Evolutionary conservation across 2,329 filamentous ascomycete genomes (phyloP).

Genomic region (Trichoderma sp.): DNA sequence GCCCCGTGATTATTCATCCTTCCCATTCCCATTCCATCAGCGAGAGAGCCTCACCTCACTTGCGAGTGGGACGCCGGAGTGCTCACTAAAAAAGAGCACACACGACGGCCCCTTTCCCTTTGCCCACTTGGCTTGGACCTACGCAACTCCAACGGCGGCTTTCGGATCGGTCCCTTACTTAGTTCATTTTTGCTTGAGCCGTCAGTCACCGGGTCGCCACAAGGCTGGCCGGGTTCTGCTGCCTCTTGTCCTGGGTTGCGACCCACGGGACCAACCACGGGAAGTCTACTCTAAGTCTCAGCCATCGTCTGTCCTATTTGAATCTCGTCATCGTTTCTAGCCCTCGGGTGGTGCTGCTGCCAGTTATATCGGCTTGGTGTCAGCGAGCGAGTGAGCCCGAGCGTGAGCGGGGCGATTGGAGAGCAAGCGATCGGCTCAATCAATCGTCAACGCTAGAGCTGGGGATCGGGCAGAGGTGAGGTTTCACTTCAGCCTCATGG

Average conservation of each 20-base stretch:
- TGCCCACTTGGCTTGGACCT: conserved; percentile 1
- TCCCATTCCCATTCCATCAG: neutral
- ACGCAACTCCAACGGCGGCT: neutral
- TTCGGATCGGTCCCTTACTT: neutral
- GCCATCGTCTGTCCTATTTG: neutral
- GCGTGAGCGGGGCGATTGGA: neutral
- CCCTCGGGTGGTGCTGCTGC: neutral
- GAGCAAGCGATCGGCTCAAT: conserved; percentile 6
- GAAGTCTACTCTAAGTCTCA: neutral
- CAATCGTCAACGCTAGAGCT: neutral
- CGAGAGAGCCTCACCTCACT: neutral
- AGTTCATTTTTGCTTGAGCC: neutral
- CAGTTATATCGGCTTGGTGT: neutral
- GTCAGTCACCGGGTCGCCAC: neutral
- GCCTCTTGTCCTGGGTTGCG: neutral
- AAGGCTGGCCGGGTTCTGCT: neutral
- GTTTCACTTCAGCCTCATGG: conserved; percentile 8
- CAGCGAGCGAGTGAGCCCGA: neutral
- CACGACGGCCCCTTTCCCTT: conserved; percentile 11
- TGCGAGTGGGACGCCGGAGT: conserved; percentile 6
- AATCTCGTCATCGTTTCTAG: neutral
- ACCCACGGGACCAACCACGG: neutral
- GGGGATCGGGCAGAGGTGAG: neutral
- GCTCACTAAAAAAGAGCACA: conserved; percentile 5
- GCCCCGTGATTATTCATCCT: conserved; percentile 19